Conservation (phyloP, 2,329 filamentous ascomycete genomes). For the Curvularia sp. region DNA sequence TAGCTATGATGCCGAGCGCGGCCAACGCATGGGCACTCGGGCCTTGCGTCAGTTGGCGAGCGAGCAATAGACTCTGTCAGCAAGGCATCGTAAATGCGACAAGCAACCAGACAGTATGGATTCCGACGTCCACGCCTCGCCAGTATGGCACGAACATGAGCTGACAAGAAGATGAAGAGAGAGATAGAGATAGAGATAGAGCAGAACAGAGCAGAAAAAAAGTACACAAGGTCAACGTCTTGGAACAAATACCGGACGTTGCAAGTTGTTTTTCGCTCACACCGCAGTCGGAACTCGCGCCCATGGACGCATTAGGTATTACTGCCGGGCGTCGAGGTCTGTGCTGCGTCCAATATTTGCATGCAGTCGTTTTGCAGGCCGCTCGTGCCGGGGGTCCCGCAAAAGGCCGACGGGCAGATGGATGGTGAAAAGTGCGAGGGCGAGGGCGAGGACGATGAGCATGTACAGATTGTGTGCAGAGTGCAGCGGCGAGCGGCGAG, state of each 20-base stretch:
- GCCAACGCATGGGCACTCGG: slow-evolving; percentile 11
- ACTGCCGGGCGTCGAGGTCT: slow-evolving; percentile 39
- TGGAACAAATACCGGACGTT: slow-evolving; percentile 16
- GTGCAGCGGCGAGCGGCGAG: too few species aligned
- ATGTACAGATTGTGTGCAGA: neutral
- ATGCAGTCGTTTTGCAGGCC: slow-evolving; percentile 38
- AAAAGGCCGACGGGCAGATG: slow-evolving; percentile 17
- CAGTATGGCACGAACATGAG: neutral
- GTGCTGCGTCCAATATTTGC: slow-evolving; percentile 48
- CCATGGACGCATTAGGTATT: slow-evolving; percentile 35
- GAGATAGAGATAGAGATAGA: slow-evolving; percentile 2
- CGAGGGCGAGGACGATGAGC: neutral
- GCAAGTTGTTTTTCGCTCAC: slow-evolving; percentile 32
- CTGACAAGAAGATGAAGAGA: slow-evolving; percentile 1
- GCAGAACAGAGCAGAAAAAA: neutral
- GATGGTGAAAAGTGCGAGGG: slow-evolving; percentile 12
- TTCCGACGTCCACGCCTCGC: neutral
- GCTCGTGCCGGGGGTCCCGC: slow-evolving; percentile 33
- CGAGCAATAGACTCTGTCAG: slow-evolving; percentile 13
- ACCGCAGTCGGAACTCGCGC: slow-evolving; percentile 32
- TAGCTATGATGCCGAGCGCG: slow-evolving; percentile 12
- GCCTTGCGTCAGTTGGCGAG: slow-evolving; percentile 25
- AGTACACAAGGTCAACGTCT: slow-evolving; percentile 3
- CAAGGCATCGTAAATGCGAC: neutral
- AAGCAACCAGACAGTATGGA: neutral